Evolutionary conservation across 768 basidiomycete genomes (phyloP).

Genomic region (Suillus paluster): DNA sequence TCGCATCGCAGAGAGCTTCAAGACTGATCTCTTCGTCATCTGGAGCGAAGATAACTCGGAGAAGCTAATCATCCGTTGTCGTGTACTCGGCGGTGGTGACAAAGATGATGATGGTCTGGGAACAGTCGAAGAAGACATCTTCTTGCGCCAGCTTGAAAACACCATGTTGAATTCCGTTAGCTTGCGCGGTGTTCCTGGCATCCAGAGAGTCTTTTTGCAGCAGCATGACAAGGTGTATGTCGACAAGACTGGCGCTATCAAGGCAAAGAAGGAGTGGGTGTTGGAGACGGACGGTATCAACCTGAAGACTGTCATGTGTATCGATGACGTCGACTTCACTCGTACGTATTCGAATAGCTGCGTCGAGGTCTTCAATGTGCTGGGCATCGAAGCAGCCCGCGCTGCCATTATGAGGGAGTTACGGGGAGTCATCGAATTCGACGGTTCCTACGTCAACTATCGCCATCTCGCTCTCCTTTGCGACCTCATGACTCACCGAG

Average conservation of each 20-base stretch:
- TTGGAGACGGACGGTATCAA: slow-evolving; percentile 98
- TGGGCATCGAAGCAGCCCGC: slow-evolving; percentile 97
- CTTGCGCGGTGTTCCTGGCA: slow-evolving; percentile 89
- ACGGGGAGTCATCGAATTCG: slow-evolving; percentile 96
- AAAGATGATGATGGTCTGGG: slow-evolving; percentile 85
- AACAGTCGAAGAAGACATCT: slow-evolving; percentile 88
- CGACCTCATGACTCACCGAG: slow-evolving; percentile 98
- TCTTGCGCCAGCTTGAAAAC: slow-evolving; percentile 94
- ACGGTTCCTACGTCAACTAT: slow-evolving; percentile 99
- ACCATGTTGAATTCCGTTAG: slow-evolving; percentile 96
- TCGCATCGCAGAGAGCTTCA: slow-evolving; percentile 92
- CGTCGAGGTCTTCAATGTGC: slow-evolving; percentile 90
- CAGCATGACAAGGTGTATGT: slow-evolving; percentile 81
- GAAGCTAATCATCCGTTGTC: slow-evolving; percentile 95
- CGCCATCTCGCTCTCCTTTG: slow-evolving; percentile 95
- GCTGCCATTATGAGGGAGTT: slow-evolving; percentile 94
- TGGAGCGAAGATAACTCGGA: slow-evolving; percentile 99
- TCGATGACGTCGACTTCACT: slow-evolving; percentile 92
- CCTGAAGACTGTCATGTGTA: slow-evolving; percentile 91
- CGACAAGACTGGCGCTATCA: slow-evolving; percentile 66
- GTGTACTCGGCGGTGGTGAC: slow-evolving; percentile 82
- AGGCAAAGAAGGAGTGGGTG: slow-evolving; percentile 83
- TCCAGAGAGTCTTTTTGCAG: slow-evolving; percentile 92
- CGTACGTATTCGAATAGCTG: slow-evolving; percentile 98
- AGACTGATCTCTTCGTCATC: slow-evolving; percentile 95